These are phyloP conservation scores for Candida sanyaensis DNA, from an alignment of 1,139 yeast species.

Conservation along the genomic window DNA sequence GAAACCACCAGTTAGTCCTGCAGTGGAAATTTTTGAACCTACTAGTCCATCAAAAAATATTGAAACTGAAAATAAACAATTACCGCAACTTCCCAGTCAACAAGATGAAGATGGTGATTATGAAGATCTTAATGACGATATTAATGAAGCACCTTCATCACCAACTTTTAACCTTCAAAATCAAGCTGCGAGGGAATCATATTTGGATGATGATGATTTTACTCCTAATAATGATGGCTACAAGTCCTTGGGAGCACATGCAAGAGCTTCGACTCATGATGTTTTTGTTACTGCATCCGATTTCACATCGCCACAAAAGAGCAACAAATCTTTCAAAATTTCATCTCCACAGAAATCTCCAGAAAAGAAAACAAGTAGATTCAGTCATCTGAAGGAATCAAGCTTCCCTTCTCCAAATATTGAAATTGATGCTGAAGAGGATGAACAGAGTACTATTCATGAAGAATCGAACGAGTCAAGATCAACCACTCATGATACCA, in stretches of 20 bases:
- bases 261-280: slow-evolving; percentile 28
- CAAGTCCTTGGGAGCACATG: slow-evolving; percentile 17
- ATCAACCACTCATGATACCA: neutral
- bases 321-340: slow-evolving; percentile 5
- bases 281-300: slow-evolving; percentile 45
- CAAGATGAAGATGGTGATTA: slow-evolving; percentile 8
- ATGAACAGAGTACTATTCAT: slow-evolving; percentile 5
- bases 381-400: slow-evolving; percentile 4
- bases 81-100: slow-evolving; percentile 8
- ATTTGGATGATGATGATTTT: slow-evolving; percentile 13
- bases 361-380: slow-evolving; percentile 1
- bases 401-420: slow-evolving; percentile 19
- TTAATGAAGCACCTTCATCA: slow-evolving; percentile 1
- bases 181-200: slow-evolving; percentile 19
- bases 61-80: slow-evolving; percentile 1
- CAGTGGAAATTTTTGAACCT: slow-evolving; percentile 3
- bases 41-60: slow-evolving; percentile 2
- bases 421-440: slow-evolving; percentile 8
- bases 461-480: slow-evolving; percentile 1
- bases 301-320: slow-evolving; percentile 16
- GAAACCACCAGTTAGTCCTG: slow-evolving; percentile 11
- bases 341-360: slow-evolving; percentile 5
- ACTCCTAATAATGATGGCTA: slow-evolving; percentile 1
- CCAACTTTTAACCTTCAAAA: slow-evolving; percentile 1
- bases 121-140: slow-evolving; percentile 2